Evolutionary conservation across 1,284 basidiomycete genomes (phyloP).

Genomic region (Cryptococcus sp.): DNA sequence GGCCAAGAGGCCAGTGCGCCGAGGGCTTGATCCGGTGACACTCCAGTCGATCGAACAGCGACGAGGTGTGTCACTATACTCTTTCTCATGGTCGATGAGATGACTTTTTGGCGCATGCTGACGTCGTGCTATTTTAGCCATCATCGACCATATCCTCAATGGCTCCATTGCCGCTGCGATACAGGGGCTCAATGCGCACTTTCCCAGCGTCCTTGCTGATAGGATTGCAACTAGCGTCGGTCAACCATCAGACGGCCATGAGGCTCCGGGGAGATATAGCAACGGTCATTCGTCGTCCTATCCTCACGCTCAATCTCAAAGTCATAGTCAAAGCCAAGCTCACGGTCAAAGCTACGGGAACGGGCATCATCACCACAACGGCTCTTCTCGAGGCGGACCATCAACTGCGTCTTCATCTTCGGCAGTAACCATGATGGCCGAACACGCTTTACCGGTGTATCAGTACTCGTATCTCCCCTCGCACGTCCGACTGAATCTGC

Average conservation of each 20-base stretch:
- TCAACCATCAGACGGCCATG: background rate
- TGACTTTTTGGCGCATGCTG: constrained; percentile 1
- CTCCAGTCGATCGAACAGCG: constrained; percentile 38
- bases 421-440: background rate
- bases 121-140: constrained; percentile 23
- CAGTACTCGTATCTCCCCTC: constrained; percentile 30
- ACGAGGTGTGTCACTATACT: constrained; percentile 29
- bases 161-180: constrained; percentile 43
- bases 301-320: background rate
- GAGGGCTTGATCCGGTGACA: constrained; percentile 20
- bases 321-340: background rate
- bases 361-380: background rate
- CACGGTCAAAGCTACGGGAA: background rate
- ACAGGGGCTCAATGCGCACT: constrained; percentile 39
- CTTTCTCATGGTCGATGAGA: background rate
- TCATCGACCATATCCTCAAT: constrained; percentile 45
- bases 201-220: constrained; percentile 39
- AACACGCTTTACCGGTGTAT: constrained; percentile 33
- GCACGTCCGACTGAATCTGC: constrained; percentile 49
- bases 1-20: constrained; percentile 5
- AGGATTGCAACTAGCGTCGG: background rate
- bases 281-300: constrained; percentile 2
- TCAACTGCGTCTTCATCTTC: background rate
- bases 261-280: constrained; percentile 3
- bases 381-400: too few relatives aligned